A percentile compares a stretch with the other conserved stretches of the same genome.
These are phyloP conservation scores for Candida endomychidarum DNA, from an alignment of 805 yeast genomes.

Conservation along the genomic window DNA sequence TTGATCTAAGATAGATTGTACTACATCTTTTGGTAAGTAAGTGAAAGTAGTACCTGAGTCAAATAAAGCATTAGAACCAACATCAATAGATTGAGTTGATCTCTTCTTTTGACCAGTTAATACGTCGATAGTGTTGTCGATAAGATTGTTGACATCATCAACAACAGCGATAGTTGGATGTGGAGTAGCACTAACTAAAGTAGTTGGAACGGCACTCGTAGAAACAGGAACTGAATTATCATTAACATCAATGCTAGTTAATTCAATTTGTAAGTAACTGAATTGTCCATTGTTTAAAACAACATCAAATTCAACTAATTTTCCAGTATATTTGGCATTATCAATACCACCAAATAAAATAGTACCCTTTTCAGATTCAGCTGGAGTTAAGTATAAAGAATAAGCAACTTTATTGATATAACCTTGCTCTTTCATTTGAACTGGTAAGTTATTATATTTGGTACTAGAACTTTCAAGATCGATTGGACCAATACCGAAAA, in stretches of 20 bases:
- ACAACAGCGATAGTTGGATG: conserved; percentile 14
- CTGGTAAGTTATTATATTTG: conserved; percentile 36
- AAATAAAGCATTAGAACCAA: conserved; percentile 13
- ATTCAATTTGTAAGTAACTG: conserved; percentile 20
- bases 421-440: conserved; percentile 35
- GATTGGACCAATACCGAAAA: conserved; percentile 21
- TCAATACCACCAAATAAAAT: conserved; percentile 37
- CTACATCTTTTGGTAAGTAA: conserved; percentile 16
- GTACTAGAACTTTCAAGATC: conserved; percentile 13
- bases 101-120: conserved; percentile 10
- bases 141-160: background rate
- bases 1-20: conserved; percentile 5
- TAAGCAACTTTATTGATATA: conserved; percentile 34
- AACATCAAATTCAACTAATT: conserved; percentile 25
- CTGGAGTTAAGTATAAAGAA: conserved; percentile 35
- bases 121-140: conserved; percentile 3
- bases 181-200: conserved; percentile 7
- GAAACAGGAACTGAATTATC: conserved; percentile 8
- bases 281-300: conserved; percentile 14
- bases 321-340: conserved; percentile 26
- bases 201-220: conserved; percentile 10
- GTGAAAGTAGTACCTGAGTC: conserved; percentile 24
- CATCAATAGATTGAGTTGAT: conserved; percentile 3
- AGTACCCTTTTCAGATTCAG: conserved; percentile 23
- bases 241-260: conserved; percentile 18